These are phyloP conservation scores for Bothriochloa decipiens DNA, from an alignment of 176 grass and related monocot genomes.

Conservation along the genomic window DNA sequence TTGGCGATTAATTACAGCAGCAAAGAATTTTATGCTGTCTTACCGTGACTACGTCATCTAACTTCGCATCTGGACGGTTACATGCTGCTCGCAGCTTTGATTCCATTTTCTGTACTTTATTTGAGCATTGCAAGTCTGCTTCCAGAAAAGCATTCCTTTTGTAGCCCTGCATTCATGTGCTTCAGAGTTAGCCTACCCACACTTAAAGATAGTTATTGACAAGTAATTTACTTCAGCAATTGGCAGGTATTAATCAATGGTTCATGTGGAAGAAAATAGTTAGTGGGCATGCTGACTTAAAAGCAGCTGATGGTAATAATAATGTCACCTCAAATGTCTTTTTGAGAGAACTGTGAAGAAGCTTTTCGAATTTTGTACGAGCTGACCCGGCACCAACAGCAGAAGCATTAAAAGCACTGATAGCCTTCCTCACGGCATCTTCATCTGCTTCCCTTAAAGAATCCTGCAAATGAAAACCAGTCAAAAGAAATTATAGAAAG, in stretches of 20 bases:
- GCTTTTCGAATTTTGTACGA: conserved; percentile 88
- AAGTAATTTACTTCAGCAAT: conserved; percentile 15
- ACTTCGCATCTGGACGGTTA: conserved; percentile 71
- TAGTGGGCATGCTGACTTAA: neutral
- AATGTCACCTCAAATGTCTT: conserved; percentile 84
- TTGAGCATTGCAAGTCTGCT: conserved; percentile 85
- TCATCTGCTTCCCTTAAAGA: conserved; percentile 81
- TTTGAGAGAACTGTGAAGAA: conserved; percentile 71
- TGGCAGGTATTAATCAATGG: neutral
- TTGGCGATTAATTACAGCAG: conserved; percentile 7
- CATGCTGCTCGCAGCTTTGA: conserved; percentile 71
- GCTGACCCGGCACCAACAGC: conserved; percentile 76
- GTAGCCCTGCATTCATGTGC: conserved; percentile 65
- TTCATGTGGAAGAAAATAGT: neutral
- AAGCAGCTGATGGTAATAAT: conserved; percentile 12
- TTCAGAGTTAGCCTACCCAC: neutral
- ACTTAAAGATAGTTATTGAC: neutral
- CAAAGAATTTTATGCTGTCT: conserved; percentile 8
- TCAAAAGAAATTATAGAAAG: conserved; percentile 23
- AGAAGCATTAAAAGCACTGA: conserved; percentile 64
- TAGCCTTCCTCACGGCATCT: conserved; percentile 70
- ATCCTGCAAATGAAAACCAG: conserved; percentile 46
- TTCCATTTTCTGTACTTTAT: conserved; percentile 78
- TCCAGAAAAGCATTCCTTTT: conserved; percentile 90
- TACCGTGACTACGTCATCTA: conserved; percentile 84